Evolutionary conservation across 2,329 filamentous ascomycete species (phyloP).

Genomic region (Fusarium penzigii): DNA sequence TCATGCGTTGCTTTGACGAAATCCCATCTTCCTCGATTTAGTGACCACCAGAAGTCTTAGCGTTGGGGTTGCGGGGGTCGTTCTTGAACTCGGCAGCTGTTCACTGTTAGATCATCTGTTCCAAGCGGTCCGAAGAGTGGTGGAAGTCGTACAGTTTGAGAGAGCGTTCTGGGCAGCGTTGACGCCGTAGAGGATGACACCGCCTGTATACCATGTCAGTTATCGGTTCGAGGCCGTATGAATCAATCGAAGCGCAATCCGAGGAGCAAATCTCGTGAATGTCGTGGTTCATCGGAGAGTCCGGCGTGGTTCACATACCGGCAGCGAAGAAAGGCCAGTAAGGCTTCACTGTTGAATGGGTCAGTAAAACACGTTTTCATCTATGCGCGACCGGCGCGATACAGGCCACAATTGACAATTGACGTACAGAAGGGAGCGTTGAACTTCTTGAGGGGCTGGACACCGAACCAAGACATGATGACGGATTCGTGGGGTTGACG

Average conservation of each 20-base stretch:
- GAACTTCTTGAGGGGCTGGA: constrained; percentile 73
- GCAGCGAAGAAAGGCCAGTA: constrained; percentile 93
- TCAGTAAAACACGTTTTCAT: constrained; percentile 29
- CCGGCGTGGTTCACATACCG: constrained; percentile 63
- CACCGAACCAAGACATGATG: constrained; percentile 76
- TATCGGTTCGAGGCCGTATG: constrained; percentile 15
- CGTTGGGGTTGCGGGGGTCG: constrained; percentile 84
- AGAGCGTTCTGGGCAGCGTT: constrained; percentile 79
- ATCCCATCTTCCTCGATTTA: constrained; percentile 36
- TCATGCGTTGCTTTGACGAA: constrained; percentile 28
- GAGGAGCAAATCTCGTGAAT: constrained; percentile 7
- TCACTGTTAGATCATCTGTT: not conserved
- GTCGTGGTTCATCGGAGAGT: constrained; percentile 11
- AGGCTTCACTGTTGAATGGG: constrained; percentile 68
- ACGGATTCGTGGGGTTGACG: constrained; percentile 41
- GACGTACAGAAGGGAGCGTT: constrained; percentile 74
- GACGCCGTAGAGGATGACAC: constrained; percentile 87
- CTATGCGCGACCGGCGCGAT: constrained; percentile 17
- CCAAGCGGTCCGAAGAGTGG: not conserved
- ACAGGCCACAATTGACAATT: constrained; percentile 31
- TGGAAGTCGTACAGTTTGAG: constrained; percentile 64
- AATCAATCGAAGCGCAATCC: constrained; percentile 22
- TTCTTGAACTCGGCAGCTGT: constrained; percentile 94
- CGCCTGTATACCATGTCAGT: constrained; percentile 54
- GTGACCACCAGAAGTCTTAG: constrained; percentile 46